phyloP scores from a whole-genome alignment of 148 eudicot genomes.

The Rhododendron williamsianum region DNA sequence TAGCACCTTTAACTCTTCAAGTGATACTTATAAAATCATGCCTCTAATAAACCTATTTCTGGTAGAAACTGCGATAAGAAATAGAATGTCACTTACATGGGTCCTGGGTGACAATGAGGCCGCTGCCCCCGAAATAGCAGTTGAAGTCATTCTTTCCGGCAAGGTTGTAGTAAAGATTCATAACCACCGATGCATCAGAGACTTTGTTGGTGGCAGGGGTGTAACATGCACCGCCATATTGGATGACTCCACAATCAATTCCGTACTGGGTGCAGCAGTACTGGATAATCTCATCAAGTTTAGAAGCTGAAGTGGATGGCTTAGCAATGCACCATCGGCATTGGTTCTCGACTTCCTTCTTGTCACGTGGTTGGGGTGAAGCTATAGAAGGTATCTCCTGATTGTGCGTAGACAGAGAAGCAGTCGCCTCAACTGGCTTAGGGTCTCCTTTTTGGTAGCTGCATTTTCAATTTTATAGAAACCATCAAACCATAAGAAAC shows the following conservation, averaged over 20 bases:
- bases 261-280: background rate
- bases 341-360: too few relatives aligned
- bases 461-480: background rate
- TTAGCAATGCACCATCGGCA: background rate
- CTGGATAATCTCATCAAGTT: constrained; percentile 4
- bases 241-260: background rate
- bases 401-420: background rate
- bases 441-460: background rate
- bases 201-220: background rate
- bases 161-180: constrained; percentile 1
- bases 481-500: background rate
- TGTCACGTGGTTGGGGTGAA: background rate
- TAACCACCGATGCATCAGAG: constrained; percentile 13
- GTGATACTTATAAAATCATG: too few relatives aligned
- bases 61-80: background rate
- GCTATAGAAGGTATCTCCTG: background rate
- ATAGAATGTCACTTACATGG: background rate
- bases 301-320: constrained; percentile 3
- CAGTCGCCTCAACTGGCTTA: background rate
- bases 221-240: background rate
- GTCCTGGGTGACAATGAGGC: constrained; percentile 12
- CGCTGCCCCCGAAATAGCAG: background rate
- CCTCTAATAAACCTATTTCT: background rate
- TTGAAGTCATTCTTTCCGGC: background rate
- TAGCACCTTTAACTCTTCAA: background rate